Evolutionary conservation across 2,329 filamentous ascomycete genomes (phyloP).

Genomic region (Apiospora marii): DNA sequence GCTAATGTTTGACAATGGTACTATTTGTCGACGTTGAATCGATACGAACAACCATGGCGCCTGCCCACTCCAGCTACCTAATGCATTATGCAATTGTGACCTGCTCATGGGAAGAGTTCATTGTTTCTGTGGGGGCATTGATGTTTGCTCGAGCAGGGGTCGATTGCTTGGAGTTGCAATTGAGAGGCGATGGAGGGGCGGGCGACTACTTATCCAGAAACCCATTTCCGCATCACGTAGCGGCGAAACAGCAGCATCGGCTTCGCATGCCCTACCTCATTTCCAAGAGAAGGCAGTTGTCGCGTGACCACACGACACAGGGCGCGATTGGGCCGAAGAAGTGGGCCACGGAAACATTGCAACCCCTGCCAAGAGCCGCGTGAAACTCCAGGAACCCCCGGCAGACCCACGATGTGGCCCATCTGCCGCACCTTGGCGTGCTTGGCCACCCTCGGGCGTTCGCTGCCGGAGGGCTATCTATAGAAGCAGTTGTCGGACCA

Average conservation of each 20-base stretch:
- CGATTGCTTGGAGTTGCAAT: not conserved
- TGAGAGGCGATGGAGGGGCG: too few species aligned
- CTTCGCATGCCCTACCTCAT: not conserved
- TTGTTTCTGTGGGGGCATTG: too few species aligned
- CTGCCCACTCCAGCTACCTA: too few species aligned
- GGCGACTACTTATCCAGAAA: not conserved
- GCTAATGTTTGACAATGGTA: too few species aligned
- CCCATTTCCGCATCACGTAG: not conserved
- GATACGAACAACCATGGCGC: too few species aligned
- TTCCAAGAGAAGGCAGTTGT: not conserved
- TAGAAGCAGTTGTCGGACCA: not conserved
- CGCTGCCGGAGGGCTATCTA: constrained; percentile 4
- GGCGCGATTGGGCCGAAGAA: not conserved
- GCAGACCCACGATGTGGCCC: not conserved
- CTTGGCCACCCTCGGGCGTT: not conserved
- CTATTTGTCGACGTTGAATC: too few species aligned
- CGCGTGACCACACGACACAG: not conserved
- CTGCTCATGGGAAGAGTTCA: too few species aligned
- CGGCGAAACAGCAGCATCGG: not conserved
- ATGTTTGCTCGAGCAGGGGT: too few species aligned
- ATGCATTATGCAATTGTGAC: too few species aligned
- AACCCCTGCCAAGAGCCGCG: constrained; percentile 18
- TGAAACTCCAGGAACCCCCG: constrained; percentile 1
- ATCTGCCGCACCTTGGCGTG: constrained; percentile 12
- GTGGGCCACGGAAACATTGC: not conserved